Evolutionary conservation across 345 rosid genomes (phyloP).

Genomic region (Arabis alpina): DNA sequence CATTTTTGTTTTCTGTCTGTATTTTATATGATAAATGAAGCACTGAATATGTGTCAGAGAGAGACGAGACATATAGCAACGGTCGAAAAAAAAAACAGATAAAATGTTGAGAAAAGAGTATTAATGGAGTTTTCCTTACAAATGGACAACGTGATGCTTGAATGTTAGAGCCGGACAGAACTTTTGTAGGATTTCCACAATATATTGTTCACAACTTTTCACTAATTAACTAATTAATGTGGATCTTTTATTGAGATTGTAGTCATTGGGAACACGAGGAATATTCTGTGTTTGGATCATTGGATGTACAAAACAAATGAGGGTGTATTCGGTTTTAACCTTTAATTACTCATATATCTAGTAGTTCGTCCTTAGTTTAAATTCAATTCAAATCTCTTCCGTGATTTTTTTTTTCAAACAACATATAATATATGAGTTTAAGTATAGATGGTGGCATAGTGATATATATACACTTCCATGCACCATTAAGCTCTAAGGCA

Average conservation of each 20-base stretch:
- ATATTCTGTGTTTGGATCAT: slow-evolving; percentile 35
- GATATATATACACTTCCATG: no score
- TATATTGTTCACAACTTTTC: slow-evolving; percentile 22
- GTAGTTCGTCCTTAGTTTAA: no score
- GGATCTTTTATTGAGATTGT: slow-evolving; percentile 35
- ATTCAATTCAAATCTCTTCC: no score
- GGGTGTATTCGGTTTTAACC: no score
- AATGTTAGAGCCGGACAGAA: slow-evolving; percentile 44
- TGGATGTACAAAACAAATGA: not conserved
- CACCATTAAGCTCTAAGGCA: no score
- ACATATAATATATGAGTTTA: not conserved
- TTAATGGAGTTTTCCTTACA: slow-evolving; percentile 22
- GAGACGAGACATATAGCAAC: slow-evolving; percentile 37
- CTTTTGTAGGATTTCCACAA: slow-evolving; percentile 17
- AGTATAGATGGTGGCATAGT: no score
- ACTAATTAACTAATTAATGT: slow-evolving; percentile 36
- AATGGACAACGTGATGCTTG: slow-evolving; percentile 39
- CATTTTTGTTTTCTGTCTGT: not conserved
- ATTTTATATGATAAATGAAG: slow-evolving; percentile 24
- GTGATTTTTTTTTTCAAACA: no score
- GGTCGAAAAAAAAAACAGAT: slow-evolving; percentile 35
- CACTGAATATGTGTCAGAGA: slow-evolving; percentile 32
- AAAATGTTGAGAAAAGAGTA: slow-evolving; percentile 30
- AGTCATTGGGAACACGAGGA: slow-evolving; percentile 29
- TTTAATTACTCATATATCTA: no score